A percentile compares a stretch with the other conserved stretches of the same genome.
These are phyloP conservation scores for Orbilia oligospora DNA, from an alignment of 2,329 filamentous ascomycete genomes.

Conservation along the genomic window DNA sequence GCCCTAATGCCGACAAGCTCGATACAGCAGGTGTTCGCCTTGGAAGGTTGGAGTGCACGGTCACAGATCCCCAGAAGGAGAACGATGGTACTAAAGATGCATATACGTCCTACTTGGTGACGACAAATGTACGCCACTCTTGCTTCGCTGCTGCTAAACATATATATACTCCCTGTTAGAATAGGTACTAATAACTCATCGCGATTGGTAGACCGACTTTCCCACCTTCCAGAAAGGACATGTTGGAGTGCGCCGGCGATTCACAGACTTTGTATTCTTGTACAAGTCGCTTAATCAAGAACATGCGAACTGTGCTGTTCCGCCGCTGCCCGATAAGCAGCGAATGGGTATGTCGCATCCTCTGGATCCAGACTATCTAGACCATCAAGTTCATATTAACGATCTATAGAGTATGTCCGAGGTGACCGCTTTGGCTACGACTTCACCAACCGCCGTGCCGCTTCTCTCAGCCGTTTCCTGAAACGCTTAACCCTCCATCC, in stretches of 20 bases:
- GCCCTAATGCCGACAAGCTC: conserved; percentile 66
- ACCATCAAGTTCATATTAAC: conserved; percentile 10
- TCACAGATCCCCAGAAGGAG: conserved; percentile 89
- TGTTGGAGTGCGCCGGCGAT: conserved; percentile 86
- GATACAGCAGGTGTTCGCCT: conserved; percentile 77
- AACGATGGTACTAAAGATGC: conserved; percentile 96
- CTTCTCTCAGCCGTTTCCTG: conserved; percentile 92
- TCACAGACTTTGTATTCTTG: conserved; percentile 97
- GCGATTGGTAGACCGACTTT: conserved; percentile 82
- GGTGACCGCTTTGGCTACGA: conserved; percentile 95
- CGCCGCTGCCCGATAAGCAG: conserved; percentile 96
- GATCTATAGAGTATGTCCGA: conserved; percentile 82
- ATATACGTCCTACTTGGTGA: conserved; percentile 95
- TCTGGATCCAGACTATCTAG: background rate
- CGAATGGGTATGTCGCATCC: conserved; percentile 75
- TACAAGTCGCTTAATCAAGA: conserved; percentile 90
- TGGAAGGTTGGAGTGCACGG: conserved; percentile 85
- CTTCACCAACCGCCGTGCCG: conserved; percentile 88
- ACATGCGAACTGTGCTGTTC: conserved; percentile 91
- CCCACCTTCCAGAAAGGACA: conserved; percentile 88
- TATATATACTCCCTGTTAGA: too few relatives aligned
- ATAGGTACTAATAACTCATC: conserved; percentile 9
- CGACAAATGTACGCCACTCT: conserved; percentile 77
- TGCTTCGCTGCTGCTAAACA: too few relatives aligned
- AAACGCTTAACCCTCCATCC: conserved; percentile 89